These are phyloP conservation scores for Crithidia fasciculata DNA, from an alignment of 208 protist species.

Conservation along the genomic window DNA sequence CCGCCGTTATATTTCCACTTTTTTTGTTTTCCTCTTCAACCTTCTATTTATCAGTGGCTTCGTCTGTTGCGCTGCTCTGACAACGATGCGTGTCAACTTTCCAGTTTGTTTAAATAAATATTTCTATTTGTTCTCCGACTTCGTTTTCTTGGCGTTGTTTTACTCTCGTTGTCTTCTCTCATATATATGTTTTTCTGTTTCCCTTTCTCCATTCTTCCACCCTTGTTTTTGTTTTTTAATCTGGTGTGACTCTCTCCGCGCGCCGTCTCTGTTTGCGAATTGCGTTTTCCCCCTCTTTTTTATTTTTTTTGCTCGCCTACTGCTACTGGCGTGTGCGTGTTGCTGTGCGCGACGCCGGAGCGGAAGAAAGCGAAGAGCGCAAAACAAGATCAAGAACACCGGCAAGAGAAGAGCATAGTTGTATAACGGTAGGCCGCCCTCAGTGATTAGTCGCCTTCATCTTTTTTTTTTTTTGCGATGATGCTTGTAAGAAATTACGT, in stretches of 20 bases:
- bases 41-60: too few relatives aligned
- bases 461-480: constrained; percentile 6
- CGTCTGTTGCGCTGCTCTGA: background rate
- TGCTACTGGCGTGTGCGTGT: too few relatives aligned
- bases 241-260: too few relatives aligned
- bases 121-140: too few relatives aligned
- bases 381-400: too few relatives aligned
- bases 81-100: background rate
- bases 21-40: background rate
- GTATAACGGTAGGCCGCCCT: background rate
- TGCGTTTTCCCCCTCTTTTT: too few relatives aligned
- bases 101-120: too few relatives aligned
- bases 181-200: background rate
- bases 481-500: constrained; percentile 3
- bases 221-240: background rate
- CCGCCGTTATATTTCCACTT: background rate
- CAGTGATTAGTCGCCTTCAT: background rate
- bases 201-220: background rate
- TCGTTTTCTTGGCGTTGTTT: background rate
- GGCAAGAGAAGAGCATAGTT: background rate
- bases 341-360: too few relatives aligned
- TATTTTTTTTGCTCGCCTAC: too few relatives aligned
- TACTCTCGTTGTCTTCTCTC: background rate
- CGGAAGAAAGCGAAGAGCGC: too few relatives aligned
- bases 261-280: too few relatives aligned